phyloP scores from a whole-genome alignment of 305 asterid genomes.

The Fraxinus platypoda region DNA sequence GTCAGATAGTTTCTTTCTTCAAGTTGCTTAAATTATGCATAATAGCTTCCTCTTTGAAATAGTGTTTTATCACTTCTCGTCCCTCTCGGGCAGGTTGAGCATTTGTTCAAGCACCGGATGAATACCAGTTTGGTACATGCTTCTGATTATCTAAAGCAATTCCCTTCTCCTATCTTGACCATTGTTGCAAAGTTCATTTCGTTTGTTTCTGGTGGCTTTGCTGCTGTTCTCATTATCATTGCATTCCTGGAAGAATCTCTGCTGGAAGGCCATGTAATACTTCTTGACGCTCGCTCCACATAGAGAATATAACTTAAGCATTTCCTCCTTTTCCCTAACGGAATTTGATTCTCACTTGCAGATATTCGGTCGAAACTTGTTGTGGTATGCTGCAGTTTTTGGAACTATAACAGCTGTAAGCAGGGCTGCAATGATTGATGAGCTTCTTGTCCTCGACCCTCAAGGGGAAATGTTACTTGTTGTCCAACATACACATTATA shows the following conservation, averaged over 20 bases:
- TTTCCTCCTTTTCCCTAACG: constrained; percentile 17
- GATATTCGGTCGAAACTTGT: constrained; percentile 91
- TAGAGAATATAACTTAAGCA: background rate
- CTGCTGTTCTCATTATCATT: constrained; percentile 93
- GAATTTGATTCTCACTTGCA: constrained; percentile 37
- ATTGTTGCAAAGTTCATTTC: constrained; percentile 90
- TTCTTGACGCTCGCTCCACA: constrained; percentile 12
- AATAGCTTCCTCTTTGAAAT: constrained; percentile 14
- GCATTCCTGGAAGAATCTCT: constrained; percentile 94
- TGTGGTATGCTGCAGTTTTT: constrained; percentile 98
- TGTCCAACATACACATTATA: constrained; percentile 84
- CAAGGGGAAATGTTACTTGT: constrained; percentile 79
- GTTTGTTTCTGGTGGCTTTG: constrained; percentile 95
- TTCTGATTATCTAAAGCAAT: constrained; percentile 83
- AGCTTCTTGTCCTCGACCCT: constrained; percentile 83
- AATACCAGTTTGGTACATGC: constrained; percentile 73
- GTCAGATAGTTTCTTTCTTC: background rate
- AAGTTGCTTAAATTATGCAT: background rate
- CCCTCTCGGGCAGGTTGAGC: constrained; percentile 67
- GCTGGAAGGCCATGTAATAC: constrained; percentile 96
- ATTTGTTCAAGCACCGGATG: constrained; percentile 91
- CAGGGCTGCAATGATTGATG: constrained; percentile 78
- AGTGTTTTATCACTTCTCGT: background rate
- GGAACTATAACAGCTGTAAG: constrained; percentile 97
- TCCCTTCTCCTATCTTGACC: constrained; percentile 85